These are phyloP conservation scores for Endoconidiophora polonica DNA, from an alignment of 2,329 filamentous ascomycete genomes.

Conservation along the genomic window DNA sequence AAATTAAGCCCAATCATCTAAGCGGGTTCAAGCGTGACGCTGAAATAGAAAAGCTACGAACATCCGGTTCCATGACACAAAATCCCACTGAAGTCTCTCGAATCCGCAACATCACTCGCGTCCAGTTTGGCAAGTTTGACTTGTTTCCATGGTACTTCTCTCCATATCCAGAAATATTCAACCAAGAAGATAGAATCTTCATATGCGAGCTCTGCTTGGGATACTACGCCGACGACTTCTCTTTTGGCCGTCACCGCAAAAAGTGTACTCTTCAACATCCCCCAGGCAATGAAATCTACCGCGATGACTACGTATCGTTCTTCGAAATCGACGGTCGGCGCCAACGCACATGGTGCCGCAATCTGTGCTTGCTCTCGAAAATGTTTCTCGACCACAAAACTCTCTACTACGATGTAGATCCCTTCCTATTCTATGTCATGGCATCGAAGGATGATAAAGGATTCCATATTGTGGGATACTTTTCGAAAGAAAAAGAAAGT, in stretches of 20 bases:
- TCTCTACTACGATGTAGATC: constrained; percentile 98
- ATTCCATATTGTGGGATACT: constrained; percentile 96
- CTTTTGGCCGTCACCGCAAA: constrained; percentile 68
- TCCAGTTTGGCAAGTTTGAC: constrained; percentile 85
- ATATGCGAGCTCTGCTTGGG: constrained; percentile 95
- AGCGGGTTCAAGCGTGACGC: constrained; percentile 60
- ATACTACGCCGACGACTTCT: constrained; percentile 71
- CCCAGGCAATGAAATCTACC: constrained; percentile 95
- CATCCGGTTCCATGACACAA: constrained; percentile 94
- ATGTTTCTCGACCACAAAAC: constrained; percentile 98
- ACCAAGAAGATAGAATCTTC: constrained; percentile 76
- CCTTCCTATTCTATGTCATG: constrained; percentile 98
- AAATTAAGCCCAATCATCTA: constrained; percentile 13
- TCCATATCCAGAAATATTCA: constrained; percentile 80
- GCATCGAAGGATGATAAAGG: constrained; percentile 74
- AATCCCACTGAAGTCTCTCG: constrained; percentile 93
- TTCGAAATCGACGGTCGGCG: constrained; percentile 93
- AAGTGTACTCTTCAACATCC: constrained; percentile 90
- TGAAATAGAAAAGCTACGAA: constrained; percentile 90
- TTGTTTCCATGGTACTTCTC: constrained; percentile 99
- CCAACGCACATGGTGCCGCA: constrained; percentile 91
- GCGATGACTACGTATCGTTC: constrained; percentile 83
- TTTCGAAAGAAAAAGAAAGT: constrained; percentile 95
- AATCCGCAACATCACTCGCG: constrained; percentile 82
- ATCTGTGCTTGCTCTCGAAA: constrained; percentile 84